These are phyloP conservation scores for Phyllostachys edulis DNA, from an alignment of 176 grass and related monocot genomes.

Conservation along the genomic window DNA sequence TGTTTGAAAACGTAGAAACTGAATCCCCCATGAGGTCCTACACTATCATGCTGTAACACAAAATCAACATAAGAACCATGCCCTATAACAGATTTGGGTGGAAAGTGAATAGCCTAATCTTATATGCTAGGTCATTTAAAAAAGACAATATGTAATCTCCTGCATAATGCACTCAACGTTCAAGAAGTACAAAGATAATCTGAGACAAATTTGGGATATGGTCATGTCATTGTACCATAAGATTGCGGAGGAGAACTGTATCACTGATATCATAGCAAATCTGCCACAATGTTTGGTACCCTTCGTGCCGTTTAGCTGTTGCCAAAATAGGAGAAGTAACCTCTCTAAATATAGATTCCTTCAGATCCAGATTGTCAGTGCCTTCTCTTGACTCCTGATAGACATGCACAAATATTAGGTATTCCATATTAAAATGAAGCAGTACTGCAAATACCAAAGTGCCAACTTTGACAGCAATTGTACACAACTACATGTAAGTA, in stretches of 20 bases:
- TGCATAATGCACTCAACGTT: not conserved
- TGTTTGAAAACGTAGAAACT: constrained; percentile 90
- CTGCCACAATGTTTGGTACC: constrained; percentile 92
- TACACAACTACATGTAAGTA: constrained; percentile 19
- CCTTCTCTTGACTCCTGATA: constrained; percentile 69
- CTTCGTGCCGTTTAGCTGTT: constrained; percentile 87
- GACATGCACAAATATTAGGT: constrained; percentile 29
- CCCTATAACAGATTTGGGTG: constrained; percentile 10
- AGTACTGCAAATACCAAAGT: not conserved
- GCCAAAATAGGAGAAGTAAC: constrained; percentile 76
- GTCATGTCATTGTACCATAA: constrained; percentile 73
- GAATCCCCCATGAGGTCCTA: constrained; percentile 90
- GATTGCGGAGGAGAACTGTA: constrained; percentile 71
- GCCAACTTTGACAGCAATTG: not conserved
- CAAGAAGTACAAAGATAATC: constrained; percentile 17
- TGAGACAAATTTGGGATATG: constrained; percentile 16
- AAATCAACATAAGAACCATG: constrained; percentile 36
- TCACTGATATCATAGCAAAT: constrained; percentile 97
- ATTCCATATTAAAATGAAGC: constrained; percentile 1
- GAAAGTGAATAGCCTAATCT: constrained; percentile 4
- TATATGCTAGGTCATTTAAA: constrained; percentile 17
- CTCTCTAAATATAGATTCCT: constrained; percentile 89
- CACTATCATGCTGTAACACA: constrained; percentile 87
- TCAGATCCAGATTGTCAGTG: constrained; percentile 56
- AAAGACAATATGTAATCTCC: constrained; percentile 4